Conservation (phyloP, 2,329 filamentous ascomycete genomes). For the Fusarium torulosum region DNA sequence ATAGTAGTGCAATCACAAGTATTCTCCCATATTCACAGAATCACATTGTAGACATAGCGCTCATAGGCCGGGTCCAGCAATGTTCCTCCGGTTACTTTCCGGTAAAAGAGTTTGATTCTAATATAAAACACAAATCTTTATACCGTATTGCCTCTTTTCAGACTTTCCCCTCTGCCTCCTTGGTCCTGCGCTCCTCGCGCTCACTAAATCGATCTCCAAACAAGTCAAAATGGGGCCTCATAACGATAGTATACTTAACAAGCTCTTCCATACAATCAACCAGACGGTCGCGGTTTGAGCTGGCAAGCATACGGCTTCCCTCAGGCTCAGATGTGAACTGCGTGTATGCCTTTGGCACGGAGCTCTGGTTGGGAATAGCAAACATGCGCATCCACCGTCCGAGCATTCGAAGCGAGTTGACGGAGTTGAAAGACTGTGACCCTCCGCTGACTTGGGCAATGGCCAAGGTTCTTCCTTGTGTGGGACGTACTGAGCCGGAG, state of each 20-base stretch:
- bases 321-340: not conserved
- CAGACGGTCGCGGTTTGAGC: not conserved
- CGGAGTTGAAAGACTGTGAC: not conserved
- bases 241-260: constrained; percentile 8
- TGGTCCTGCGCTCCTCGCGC: not conserved
- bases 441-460: constrained; percentile 6
- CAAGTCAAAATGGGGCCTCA: constrained; percentile 3
- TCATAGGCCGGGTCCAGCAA: no score
- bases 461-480: not conserved
- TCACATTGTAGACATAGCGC: no score
- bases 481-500: not conserved
- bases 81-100: no score
- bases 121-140: not conserved
- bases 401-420: accelerated
- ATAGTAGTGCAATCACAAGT: no score
- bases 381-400: constrained; percentile 20
- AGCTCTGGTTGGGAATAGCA: constrained; percentile 5
- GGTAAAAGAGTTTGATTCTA: no score
- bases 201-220: constrained; percentile 10
- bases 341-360: not conserved
- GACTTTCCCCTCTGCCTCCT: not conserved
- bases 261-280: constrained; percentile 16
- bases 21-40: no score
- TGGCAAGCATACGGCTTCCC: not conserved
- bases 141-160: not conserved